phyloP scores from a whole-genome alignment of 768 basidiomycete species.

The Lactarius sanguifluus region DNA sequence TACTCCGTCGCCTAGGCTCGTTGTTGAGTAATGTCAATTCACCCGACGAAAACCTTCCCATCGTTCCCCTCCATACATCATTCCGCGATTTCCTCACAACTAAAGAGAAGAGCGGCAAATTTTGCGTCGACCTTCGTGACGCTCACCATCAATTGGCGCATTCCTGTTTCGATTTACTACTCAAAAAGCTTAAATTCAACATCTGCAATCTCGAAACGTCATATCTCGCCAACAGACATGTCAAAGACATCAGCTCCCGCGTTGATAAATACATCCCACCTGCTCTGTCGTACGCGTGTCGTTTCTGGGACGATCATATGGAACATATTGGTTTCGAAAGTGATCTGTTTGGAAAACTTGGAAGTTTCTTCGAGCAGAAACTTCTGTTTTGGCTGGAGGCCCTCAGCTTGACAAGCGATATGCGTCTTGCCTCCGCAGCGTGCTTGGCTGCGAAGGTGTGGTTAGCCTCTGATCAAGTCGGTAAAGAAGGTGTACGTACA shows the following conservation, averaged over 20 bases:
- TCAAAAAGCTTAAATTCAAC: not conserved
- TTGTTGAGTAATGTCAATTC: slow-evolving; percentile 6
- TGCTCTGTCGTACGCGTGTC: slow-evolving; percentile 1
- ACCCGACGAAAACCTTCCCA: not conserved
- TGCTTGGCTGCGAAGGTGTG: not conserved
- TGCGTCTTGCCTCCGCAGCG: not conserved
- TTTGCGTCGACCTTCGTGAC: not conserved
- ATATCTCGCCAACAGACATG: not conserved
- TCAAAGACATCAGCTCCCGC: not conserved
- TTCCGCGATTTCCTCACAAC: slow-evolving; percentile 6
- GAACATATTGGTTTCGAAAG: not conserved
- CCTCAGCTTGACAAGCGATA: not conserved
- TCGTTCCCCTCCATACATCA: not conserved
- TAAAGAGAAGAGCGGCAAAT: not conserved
- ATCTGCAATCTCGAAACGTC: slow-evolving; percentile 7
- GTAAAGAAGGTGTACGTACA: not conserved
- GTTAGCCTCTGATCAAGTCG: not conserved
- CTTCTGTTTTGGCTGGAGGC: not conserved
- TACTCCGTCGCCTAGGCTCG: not conserved
- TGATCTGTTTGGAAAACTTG: not conserved
- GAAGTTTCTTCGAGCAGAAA: not conserved
- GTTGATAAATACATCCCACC: not conserved
- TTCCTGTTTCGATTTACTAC: not conserved
- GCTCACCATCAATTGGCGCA: not conserved
- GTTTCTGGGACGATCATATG: slow-evolving; percentile 9